Percentiles rank a stretch among this genome's conserved stretches.
Conservation (phyloP, 1,284 basidiomycete species). For the Ceratobasidium sp. region DNA sequence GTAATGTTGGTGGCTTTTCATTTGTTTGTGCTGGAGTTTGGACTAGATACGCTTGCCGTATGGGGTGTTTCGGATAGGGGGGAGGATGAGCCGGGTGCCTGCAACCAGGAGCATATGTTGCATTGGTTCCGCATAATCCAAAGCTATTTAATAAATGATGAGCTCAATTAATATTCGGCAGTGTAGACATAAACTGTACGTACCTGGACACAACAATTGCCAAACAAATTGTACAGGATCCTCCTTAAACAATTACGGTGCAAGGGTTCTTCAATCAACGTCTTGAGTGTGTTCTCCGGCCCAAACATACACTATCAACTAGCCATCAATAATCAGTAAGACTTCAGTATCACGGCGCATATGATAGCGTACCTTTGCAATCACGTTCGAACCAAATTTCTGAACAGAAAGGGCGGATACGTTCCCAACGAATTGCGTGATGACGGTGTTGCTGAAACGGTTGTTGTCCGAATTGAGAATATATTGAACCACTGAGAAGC, state of each 20-base stretch:
- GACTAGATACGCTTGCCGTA: conserved; percentile 98
- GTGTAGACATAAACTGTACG: conserved; percentile 43
- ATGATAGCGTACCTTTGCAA: conserved; percentile 73
- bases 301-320: conserved; percentile 89
- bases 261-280: conserved; percentile 93
- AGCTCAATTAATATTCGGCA: conserved; percentile 35
- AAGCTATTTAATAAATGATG: conserved; percentile 72
- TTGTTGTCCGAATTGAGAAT: conserved; percentile 98
- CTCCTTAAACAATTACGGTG: conserved; percentile 96
- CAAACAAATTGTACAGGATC: conserved; percentile 90
- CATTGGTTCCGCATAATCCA: conserved; percentile 91
- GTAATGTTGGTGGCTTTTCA: conserved; percentile 64
- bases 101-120: conserved; percentile 88
- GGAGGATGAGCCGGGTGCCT: conserved; percentile 94
- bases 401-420: conserved; percentile 98
- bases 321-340: conserved; percentile 42
- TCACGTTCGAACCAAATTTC: conserved; percentile 97
- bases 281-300: conserved; percentile 91
- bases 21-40: conserved; percentile 91
- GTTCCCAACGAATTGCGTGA: conserved; percentile 97
- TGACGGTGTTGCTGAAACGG: conserved; percentile 96
- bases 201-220: conserved; percentile 92
- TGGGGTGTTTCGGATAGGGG: conserved; percentile 94
- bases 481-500: conserved; percentile 88
- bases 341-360: background rate